Conservation (phyloP, 495 filamentous ascomycete genomes). For the Achaetomiella virescens region DNA sequence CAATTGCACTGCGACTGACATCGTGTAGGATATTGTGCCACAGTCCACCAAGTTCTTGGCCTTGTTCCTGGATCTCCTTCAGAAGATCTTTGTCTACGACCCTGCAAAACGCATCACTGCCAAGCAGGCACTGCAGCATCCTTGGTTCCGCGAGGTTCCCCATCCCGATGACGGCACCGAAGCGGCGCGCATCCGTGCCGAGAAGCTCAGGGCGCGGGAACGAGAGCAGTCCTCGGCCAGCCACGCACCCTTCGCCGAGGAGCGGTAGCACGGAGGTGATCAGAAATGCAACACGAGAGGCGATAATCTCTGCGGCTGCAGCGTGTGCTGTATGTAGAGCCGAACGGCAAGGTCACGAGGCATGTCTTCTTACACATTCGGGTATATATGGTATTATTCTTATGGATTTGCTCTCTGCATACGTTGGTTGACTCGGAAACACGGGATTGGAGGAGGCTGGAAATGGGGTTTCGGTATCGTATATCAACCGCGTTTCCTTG, state of each 20-base stretch:
- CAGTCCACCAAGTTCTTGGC: constrained; percentile 68
- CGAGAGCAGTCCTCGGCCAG: constrained; percentile 3
- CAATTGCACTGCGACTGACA: constrained; percentile 24
- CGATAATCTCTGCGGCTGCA: constrained; percentile 13
- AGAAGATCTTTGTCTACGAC: constrained; percentile 92
- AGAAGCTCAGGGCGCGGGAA: constrained; percentile 37
- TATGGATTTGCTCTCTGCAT: constrained; percentile 8
- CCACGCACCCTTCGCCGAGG: constrained; percentile 8
- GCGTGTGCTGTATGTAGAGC: constrained; percentile 10
- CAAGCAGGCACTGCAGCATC: constrained; percentile 82
- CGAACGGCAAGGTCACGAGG: constrained; percentile 12
- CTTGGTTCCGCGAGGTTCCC: constrained; percentile 84
- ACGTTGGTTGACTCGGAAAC: background rate
- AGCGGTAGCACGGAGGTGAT: constrained; percentile 5
- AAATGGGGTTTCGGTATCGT: background rate
- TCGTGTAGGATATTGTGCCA: constrained; percentile 78
- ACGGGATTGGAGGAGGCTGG: background rate
- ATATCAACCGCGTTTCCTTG: background rate
- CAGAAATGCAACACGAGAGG: background rate
- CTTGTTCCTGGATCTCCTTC: constrained; percentile 80
- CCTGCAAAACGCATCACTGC: constrained; percentile 85
- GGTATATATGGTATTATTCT: constrained; percentile 16
- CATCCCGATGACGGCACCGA: constrained; percentile 89
- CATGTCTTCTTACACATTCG: constrained; percentile 12
- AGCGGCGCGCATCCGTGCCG: constrained; percentile 65